Evolutionary conservation across 2,329 filamentous ascomycete genomes (phyloP).

Genomic region (Xylariaceae sp.): DNA sequence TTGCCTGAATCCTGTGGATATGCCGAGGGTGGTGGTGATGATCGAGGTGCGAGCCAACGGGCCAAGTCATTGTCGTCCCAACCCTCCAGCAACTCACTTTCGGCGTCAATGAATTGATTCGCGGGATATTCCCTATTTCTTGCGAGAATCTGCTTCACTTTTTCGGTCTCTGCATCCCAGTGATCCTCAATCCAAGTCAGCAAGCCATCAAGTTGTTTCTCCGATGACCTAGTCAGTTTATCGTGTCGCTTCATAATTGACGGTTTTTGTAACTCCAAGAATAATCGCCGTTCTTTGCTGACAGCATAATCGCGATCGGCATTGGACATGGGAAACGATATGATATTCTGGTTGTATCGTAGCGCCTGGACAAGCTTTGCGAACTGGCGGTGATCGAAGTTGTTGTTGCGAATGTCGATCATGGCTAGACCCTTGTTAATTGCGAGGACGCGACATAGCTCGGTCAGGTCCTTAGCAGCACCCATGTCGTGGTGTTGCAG

Average conservation of each 20-base stretch:
- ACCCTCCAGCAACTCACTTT: slow-evolving; percentile 26
- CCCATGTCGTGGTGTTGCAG: slow-evolving; percentile 54
- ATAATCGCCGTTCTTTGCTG: slow-evolving; percentile 26
- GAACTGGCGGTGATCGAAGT: slow-evolving; percentile 41
- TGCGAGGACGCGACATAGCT: slow-evolving; percentile 46
- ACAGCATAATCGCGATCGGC: slow-evolving; percentile 27
- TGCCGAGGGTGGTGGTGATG: slow-evolving; percentile 2
- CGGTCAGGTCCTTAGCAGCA: slow-evolving; percentile 32
- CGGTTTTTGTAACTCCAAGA: slow-evolving; percentile 18
- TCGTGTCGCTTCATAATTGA: slow-evolving; percentile 16
- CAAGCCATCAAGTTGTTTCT: slow-evolving; percentile 25
- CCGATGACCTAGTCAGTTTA: slow-evolving; percentile 25
- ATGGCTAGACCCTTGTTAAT: slow-evolving; percentile 46
- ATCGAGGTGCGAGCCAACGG: slow-evolving; percentile 20
- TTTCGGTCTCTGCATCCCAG: slow-evolving; percentile 27
- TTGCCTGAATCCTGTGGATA: slow-evolving; percentile 6
- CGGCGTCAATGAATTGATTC: slow-evolving; percentile 23
- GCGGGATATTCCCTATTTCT: slow-evolving; percentile 23
- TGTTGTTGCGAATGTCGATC: slow-evolving; percentile 51
- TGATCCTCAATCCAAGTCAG: slow-evolving; percentile 24
- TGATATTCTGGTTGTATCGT: slow-evolving; percentile 27
- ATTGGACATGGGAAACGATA: slow-evolving; percentile 30
- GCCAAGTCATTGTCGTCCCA: slow-evolving; percentile 29
- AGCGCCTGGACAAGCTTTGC: slow-evolving; percentile 29
- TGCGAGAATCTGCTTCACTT: slow-evolving; percentile 20